phyloP scores from a whole-genome alignment of 495 filamentous ascomycete species.

The Thermothielavioides terrestris region DNA sequence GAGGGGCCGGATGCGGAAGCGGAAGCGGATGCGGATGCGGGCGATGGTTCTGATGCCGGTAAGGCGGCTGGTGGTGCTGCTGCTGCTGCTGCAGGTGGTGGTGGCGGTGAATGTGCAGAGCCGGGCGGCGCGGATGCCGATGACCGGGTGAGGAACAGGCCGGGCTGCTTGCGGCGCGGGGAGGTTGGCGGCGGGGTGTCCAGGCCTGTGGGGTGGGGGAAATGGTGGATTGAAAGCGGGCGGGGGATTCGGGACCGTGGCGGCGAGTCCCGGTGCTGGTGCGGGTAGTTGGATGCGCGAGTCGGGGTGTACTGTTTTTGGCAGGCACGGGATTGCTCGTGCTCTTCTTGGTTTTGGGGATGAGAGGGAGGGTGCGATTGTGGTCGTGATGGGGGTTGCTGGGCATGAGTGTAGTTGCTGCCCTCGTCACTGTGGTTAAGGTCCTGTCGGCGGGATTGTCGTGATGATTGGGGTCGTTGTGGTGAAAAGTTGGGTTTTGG shows the following conservation, averaged over 20 bases:
- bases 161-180: background rate
- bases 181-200: conserved; percentile 1
- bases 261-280: background rate
- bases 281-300: background rate
- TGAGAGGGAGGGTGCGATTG: too few species aligned
- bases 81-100: background rate
- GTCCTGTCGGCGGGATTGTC: background rate
- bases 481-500: background rate
- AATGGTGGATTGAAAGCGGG: background rate
- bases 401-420: background rate
- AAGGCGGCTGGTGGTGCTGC: background rate
- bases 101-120: background rate
- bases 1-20: background rate
- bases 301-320: background rate
- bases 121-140: background rate
- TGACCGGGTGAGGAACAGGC: background rate
- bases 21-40: background rate
- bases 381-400: background rate
- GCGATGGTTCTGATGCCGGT: background rate
- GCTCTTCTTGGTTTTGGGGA: background rate
- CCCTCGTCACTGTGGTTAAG: background rate
- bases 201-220: background rate
- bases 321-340: background rate
- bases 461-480: background rate
- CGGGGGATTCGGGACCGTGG: background rate